Base-by-base conservation (phyloP, 345 rosid species). In the Balakata baccata region DNA sequence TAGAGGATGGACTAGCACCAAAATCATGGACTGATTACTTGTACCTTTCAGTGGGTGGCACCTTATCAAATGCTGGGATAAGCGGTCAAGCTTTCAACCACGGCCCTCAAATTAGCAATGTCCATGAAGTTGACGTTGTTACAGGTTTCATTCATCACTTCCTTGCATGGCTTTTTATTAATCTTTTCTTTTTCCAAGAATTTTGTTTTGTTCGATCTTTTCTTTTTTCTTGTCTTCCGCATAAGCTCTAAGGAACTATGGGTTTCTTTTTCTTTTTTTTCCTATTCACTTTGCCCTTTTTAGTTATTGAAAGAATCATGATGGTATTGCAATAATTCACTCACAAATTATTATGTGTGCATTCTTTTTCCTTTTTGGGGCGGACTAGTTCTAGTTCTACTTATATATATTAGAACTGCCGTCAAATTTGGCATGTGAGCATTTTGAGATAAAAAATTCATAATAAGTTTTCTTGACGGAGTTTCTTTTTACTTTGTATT, bases 1-100 rank as follows among this genome's bases (percentile, higher is more conserved):
- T 95, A 60, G 89, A 86, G 76, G 25, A 84, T 78, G 98, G 96
- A 34, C 84, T 95, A 50, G 94, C 99, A 64, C 99, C 99, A 46
- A 90, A 85, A 69, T 95, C 99, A 5, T 95, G 99, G 99, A 95
- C 99, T 11, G 99, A 95, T 84, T 95, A 95, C 75, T 84, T 95
- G 88, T 92, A 95, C 77, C 87, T 95, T 11, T 86, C 98, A 29
- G 99, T 95, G 54, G 99, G 99, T 5, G 98, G 99, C 70, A 95
- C 99, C 47, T 85, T 95, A 68, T 95, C 99, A 7, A 95, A 95
- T 82, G 99, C 88, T 22, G 99, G 99, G 75, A 92, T 95, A 47
- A 95, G 99, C 6, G 99, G 99, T 3, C 99, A 95, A 81, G 98
- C 99, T 79, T 95, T 95, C 58, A 85, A 90, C 63, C 96, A 95